Evolutionary conservation across 768 basidiomycete genomes (phyloP), one percentile per base, ranked within the genome.

Genomic region (Imleria badia): DNA sequence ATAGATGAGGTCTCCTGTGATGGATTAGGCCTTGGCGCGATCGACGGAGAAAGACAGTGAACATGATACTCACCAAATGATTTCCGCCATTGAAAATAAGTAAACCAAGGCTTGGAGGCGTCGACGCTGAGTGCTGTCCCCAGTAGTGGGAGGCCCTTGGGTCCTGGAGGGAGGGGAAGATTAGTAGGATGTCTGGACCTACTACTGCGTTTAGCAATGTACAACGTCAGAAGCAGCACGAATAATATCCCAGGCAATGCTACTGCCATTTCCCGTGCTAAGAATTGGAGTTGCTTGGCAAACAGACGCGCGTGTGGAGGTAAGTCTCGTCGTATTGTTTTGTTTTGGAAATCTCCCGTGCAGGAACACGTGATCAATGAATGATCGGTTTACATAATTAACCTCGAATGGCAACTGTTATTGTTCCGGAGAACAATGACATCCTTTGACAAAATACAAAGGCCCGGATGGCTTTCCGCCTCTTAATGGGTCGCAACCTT

Each of bases 111-210:
- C 6, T 57, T 55, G 14, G 63, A 56, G 14, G 59, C 14, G 40
- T 74, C 62, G n/a, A 74, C 48, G 22, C 63, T 64, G 26, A 64
- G 50, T 19, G 48, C 54, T 15, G 56, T 59, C 39, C 72, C 72
- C 26, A 72, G 30, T 17, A 73, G 10, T 13, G 72, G 72, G 34
- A 83, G 61, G 42, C 78, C 75, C 61, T 69, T 78, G 6, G 84
- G 83, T 19, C 82, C 84, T 35, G 78, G 79, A 43, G 78, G 79
- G 29, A 81, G 71, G 19, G 72, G 61, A 38, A 42, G n/a, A 8
- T 50, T 50, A 12, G 19, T 31, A 5, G 41, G 45, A 13, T 30
- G 46, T 14, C 34, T 43, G 29, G 52, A 20, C n/a, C 34, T 11
- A 19, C 30, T 11, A 20, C 30, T 44, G 48, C 58, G 47, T 51